Conservation (phyloP, 768 basidiomycete genomes). For the Boletus eberwhitei region DNA sequence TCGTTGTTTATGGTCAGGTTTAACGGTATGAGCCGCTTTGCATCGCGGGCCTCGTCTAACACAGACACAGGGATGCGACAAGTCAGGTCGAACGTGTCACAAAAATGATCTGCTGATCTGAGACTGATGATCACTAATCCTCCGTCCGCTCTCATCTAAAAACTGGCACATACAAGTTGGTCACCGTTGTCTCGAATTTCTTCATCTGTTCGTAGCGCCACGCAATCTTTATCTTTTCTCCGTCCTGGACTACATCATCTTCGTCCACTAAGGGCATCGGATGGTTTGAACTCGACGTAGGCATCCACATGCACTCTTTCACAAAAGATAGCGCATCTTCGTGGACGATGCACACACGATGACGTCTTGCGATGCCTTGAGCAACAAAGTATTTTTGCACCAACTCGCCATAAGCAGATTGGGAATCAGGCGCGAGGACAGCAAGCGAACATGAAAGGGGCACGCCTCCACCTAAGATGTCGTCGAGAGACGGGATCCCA, state of each 20-base stretch:
- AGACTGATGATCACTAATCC: conserved; percentile 10
- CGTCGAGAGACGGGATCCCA: conserved; percentile 91
- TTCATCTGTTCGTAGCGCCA: conserved; percentile 97
- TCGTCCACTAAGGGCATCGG: conserved; percentile 30
- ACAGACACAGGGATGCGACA: conserved; percentile 51
- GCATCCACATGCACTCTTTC: conserved; percentile 79
- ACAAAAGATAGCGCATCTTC: conserved; percentile 56
- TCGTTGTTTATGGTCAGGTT: conserved; percentile 14
- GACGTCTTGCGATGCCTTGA: conserved; percentile 75
- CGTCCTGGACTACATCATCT: conserved; percentile 34
- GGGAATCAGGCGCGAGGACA: conserved; percentile 78
- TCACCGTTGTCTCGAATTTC: conserved; percentile 84
- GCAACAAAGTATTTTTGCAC: conserved; percentile 86
- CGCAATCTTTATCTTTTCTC: conserved; percentile 84
- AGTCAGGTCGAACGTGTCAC: conserved; percentile 71
- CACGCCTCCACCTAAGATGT: conserved; percentile 88
- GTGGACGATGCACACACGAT: conserved; percentile 66
- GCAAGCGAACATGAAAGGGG: conserved; percentile 76
- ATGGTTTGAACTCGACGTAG: conserved; percentile 23
- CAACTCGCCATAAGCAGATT: conserved; percentile 82
- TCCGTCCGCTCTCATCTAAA: not conserved
- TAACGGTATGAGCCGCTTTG: conserved; percentile 38
- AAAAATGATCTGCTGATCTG: conserved; percentile 60
- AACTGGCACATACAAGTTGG: conserved; percentile 45
- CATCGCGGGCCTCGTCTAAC: conserved; percentile 41